phyloP scores from a whole-genome alignment of 805 yeast genomes.

The Pichia kluyveri region DNA sequence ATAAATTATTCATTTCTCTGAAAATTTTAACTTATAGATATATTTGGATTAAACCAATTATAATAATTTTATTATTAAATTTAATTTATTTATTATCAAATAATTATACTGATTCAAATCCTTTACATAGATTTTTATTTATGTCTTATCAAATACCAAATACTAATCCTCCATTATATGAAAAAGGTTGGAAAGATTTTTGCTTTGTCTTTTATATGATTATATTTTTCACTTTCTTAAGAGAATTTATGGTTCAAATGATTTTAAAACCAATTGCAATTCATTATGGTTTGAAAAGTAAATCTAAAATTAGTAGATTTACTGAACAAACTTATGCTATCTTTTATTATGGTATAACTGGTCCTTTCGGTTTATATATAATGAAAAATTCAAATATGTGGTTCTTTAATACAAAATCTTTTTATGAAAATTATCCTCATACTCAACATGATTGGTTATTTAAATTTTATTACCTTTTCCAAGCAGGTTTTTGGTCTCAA shows the following conservation, averaged over 20 bases:
- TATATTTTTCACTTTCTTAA: conserved; percentile 77
- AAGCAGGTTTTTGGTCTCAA: conserved; percentile 97
- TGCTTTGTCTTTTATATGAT: conserved; percentile 72
- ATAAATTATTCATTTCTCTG: conserved; percentile 48
- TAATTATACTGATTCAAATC: conserved; percentile 49
- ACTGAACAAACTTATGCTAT: conserved; percentile 89
- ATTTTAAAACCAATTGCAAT: conserved; percentile 66
- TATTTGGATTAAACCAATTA: conserved; percentile 66
- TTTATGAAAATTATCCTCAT: conserved; percentile 82
- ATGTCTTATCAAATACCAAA: conserved; percentile 57
- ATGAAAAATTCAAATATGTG: conserved; percentile 81
- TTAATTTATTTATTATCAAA: conserved; percentile 45
- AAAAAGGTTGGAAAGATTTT: conserved; percentile 80
- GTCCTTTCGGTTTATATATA: conserved; percentile 83
- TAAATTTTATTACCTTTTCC: conserved; percentile 79
- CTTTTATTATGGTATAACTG: conserved; percentile 68
- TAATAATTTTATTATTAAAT: conserved; percentile 35
- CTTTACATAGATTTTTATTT: conserved; percentile 52
- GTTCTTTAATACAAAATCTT: conserved; percentile 78
- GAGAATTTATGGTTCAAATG: conserved; percentile 87
- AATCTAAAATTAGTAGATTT: conserved; percentile 63
- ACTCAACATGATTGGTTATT: conserved; percentile 55
- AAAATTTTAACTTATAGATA: conserved; percentile 50
- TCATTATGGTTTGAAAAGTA: conserved; percentile 39
- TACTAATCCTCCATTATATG: conserved; percentile 54